Percentiles rank a stretch among this genome's conserved stretches.
Conservation (phyloP, 2,329 filamentous ascomycete species). For the Xylaria sp. region DNA sequence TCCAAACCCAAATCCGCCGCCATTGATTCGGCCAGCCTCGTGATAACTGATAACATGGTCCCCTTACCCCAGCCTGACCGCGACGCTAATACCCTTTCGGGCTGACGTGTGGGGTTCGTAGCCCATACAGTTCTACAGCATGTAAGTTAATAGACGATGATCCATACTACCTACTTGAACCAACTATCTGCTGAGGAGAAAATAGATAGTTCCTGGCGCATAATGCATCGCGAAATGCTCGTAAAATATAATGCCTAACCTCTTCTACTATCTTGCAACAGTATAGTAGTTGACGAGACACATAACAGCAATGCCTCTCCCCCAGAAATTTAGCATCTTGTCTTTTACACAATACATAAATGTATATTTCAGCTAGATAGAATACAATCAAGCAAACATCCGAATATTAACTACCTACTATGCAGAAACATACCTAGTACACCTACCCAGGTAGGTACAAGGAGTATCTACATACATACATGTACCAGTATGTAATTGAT, state of each 20-base stretch:
- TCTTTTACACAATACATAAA: not conserved
- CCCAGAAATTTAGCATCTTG: not conserved
- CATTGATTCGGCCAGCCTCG: conserved; percentile 28
- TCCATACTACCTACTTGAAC: not conserved
- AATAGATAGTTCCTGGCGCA: not conserved
- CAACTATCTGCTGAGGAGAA: not conserved
- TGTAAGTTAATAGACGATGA: not conserved
- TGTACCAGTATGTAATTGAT: too few species aligned
- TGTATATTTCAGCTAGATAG: not conserved
- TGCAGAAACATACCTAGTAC: too few species aligned
- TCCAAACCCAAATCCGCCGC: conserved; percentile 16
- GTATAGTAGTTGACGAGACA: too few species aligned
- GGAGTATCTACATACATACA: too few species aligned
- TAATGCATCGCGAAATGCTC: not conserved
- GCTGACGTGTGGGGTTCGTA: not conserved
- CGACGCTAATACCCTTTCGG: conserved; percentile 7
- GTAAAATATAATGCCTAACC: not conserved
- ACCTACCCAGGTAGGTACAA: too few species aligned
- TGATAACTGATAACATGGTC: too few species aligned
- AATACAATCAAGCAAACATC: too few species aligned
- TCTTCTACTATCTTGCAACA: too few species aligned
- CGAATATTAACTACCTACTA: too few species aligned
- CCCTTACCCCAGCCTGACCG: not conserved
- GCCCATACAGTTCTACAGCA: not conserved
- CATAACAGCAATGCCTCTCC: too few species aligned